Conservation (phyloP, 2,329 filamentous ascomycete species). For the Colletotrichum melonis region DNA sequence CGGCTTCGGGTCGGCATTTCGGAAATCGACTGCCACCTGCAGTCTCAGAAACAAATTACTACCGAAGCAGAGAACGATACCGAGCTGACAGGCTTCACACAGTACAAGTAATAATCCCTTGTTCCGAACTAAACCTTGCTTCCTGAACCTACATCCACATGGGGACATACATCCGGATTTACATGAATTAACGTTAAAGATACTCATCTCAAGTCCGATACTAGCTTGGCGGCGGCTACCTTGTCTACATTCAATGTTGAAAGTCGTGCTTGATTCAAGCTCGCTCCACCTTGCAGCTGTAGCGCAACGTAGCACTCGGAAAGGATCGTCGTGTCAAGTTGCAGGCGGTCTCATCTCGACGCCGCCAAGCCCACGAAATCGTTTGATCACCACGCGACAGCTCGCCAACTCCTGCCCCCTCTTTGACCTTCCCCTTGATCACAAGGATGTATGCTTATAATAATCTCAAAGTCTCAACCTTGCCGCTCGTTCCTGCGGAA, state of each 20-base stretch:
- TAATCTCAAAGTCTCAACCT: background rate
- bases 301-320: background rate
- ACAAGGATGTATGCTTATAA: constrained; percentile 14
- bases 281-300: background rate
- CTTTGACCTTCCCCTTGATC: background rate
- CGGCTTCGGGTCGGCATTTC: background rate
- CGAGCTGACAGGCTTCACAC: background rate
- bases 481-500: background rate
- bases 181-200: background rate
- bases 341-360: constrained; percentile 27
- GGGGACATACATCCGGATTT: background rate
- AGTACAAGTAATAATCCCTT: no score
- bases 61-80: background rate
- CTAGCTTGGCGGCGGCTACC: background rate
- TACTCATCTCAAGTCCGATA: background rate
- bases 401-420: constrained; percentile 26
- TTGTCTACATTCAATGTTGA: background rate
- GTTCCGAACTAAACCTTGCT: background rate
- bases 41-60: background rate
- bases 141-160: background rate
- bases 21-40: background rate
- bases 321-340: constrained; percentile 20
- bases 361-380: background rate
- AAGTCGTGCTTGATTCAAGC: background rate
- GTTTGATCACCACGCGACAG: constrained; percentile 25